Evolutionary conservation across 805 yeast species (phyloP).

Genomic region (Cyberlindnera maritima): DNA sequence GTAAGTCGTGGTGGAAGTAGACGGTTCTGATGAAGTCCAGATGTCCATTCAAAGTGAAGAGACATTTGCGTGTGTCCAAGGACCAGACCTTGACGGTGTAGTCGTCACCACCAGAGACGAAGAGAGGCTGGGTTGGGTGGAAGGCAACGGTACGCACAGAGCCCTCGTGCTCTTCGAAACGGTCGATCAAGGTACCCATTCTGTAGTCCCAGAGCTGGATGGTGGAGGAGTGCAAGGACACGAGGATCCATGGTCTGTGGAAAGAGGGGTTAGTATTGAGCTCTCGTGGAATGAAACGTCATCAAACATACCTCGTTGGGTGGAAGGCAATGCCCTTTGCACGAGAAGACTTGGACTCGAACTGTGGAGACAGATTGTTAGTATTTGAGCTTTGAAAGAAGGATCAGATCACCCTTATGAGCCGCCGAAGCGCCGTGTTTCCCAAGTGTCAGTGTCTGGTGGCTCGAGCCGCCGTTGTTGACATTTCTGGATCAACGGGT

Average conservation of each 20-base stretch:
- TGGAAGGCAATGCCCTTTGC: constrained; percentile 98
- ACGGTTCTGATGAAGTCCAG: constrained; percentile 94
- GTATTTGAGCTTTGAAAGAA: neutral
- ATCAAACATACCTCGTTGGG: constrained; percentile 61
- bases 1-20: constrained; percentile 91
- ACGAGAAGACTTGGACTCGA: constrained; percentile 96
- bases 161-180: constrained; percentile 98
- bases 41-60: constrained; percentile 90
- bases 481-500: neutral
- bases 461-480: neutral
- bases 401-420: neutral
- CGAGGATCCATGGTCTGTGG: constrained; percentile 88
- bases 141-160: constrained; percentile 94
- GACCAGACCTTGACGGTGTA: constrained; percentile 96
- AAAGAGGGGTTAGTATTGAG: constrained; percentile 15
- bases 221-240: constrained; percentile 94
- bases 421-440: neutral
- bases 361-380: constrained; percentile 40
- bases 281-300: neutral
- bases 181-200: constrained; percentile 95
- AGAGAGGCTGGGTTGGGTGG: constrained; percentile 97
- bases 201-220: constrained; percentile 99
- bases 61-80: constrained; percentile 81
- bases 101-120: constrained; percentile 97
- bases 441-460: neutral